These are phyloP conservation scores for Rhizoclosmatium globosum DNA, from an alignment of 192 early-diverging fungal genomes.

Conservation along the genomic window DNA sequence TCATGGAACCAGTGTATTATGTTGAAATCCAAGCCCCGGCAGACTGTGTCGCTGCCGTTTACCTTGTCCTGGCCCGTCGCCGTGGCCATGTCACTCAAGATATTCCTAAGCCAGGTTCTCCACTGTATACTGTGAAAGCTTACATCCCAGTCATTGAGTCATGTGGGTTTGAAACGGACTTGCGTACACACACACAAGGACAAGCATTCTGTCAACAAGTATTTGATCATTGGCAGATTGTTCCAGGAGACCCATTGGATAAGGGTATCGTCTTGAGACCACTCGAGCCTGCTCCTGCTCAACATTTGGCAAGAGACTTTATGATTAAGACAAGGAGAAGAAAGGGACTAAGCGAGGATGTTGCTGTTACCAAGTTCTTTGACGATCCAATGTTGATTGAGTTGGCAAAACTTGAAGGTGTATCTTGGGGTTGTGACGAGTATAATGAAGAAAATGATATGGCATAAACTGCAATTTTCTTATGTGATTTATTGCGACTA, in stretches of 20 bases:
- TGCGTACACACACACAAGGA: slow-evolving; percentile 95
- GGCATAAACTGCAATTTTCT: background rate
- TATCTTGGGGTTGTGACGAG: slow-evolving; percentile 35
- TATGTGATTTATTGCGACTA: background rate
- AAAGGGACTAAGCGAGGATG: slow-evolving; percentile 77
- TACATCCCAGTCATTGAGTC: slow-evolving; percentile 96
- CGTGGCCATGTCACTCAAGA: slow-evolving; percentile 96
- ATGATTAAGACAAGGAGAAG: slow-evolving; percentile 98
- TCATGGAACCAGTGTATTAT: slow-evolving; percentile 97
- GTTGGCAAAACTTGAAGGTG: slow-evolving; percentile 52
- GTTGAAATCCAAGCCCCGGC: slow-evolving; percentile 98
- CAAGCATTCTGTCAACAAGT: slow-evolving; percentile 97
- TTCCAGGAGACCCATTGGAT: slow-evolving; percentile 97
- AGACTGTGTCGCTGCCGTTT: slow-evolving; percentile 93
- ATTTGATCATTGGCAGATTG: slow-evolving; percentile 99
- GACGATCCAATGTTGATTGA: slow-evolving; percentile 61
- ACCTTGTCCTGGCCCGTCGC: slow-evolving; percentile 90
- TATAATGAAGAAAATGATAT: too few species aligned
- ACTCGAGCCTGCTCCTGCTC: slow-evolving; percentile 85
- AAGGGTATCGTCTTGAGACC: slow-evolving; percentile 85
- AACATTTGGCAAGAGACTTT: slow-evolving; percentile 95
- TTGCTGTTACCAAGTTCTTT: slow-evolving; percentile 66
- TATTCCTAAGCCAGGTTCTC: slow-evolving; percentile 92
- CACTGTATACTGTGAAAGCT: slow-evolving; percentile 92
- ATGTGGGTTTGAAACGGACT: slow-evolving; percentile 95